Evolutionary conservation across 306 rosid species (phyloP).

Genomic region (Nissolia schottii): DNA sequence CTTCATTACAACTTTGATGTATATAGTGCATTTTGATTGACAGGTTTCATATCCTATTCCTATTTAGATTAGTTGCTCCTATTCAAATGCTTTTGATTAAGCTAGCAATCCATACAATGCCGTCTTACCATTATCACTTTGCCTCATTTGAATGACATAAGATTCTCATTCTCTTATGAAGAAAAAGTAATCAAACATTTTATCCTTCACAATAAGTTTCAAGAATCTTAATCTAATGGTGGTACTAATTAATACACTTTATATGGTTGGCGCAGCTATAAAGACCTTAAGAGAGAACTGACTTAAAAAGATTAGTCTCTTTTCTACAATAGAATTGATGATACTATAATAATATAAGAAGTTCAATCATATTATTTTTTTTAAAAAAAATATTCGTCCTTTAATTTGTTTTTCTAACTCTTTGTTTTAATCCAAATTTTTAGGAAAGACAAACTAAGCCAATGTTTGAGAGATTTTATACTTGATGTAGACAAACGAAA

Average conservation of each 20-base stretch:
- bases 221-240: background rate
- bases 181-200: background rate
- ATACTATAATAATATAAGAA: no score
- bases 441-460: background rate
- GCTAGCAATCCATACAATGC: background rate
- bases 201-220: background rate
- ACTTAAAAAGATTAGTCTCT: no score
- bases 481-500: background rate
- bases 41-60: background rate
- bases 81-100: background rate
- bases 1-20: background rate
- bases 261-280: no score
- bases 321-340: no score
- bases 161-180: conserved; percentile 2
- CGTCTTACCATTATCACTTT: background rate
- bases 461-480: background rate
- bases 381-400: background rate
- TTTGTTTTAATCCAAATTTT: background rate
- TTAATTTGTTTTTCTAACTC: background rate
- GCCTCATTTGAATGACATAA: background rate
- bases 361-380: no score
- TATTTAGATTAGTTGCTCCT: background rate
- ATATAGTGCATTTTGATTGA: conserved; percentile 11
- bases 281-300: no score
- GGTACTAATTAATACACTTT: background rate